Conservation (phyloP, 2,329 filamentous ascomycete genomes). For the Periglandula ipomoeae region DNA sequence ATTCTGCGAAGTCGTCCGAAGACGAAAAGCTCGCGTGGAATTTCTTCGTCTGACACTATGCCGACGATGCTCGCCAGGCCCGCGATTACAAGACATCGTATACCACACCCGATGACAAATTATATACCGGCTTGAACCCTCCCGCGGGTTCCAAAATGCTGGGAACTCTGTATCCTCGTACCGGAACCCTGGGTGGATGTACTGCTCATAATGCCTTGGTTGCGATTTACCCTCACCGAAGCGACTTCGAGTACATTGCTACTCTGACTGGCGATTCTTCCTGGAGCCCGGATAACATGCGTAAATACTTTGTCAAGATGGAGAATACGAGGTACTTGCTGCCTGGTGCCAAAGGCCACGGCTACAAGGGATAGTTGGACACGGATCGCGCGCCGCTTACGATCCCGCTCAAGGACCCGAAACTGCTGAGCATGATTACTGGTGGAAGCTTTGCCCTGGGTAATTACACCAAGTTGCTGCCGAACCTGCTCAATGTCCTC, state of each 20-base stretch:
- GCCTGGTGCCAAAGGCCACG: slow-evolving; percentile 35
- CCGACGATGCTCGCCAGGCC: slow-evolving; percentile 40
- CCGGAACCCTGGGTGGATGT: slow-evolving; percentile 39
- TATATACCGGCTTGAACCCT: slow-evolving; percentile 35
- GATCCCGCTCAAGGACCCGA: slow-evolving; percentile 40
- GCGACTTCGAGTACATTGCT: slow-evolving; percentile 50
- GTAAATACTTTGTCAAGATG: slow-evolving; percentile 46
- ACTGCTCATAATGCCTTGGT: slow-evolving; percentile 54
- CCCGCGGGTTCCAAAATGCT: slow-evolving; percentile 29
- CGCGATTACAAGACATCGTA: slow-evolving; percentile 52
- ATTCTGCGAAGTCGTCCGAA: slow-evolving; percentile 33
- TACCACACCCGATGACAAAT: slow-evolving; percentile 36
- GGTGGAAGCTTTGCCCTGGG: slow-evolving; percentile 19
- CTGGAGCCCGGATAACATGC: slow-evolving; percentile 51
- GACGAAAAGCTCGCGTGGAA: slow-evolving; percentile 50
- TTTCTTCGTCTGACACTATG: slow-evolving; percentile 55
- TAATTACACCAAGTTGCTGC: slow-evolving; percentile 18
- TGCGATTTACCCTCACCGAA: slow-evolving; percentile 46
- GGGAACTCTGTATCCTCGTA: slow-evolving; percentile 37
- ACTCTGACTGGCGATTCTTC: slow-evolving; percentile 49
- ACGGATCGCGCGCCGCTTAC: slow-evolving; percentile 40
- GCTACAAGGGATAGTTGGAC: slow-evolving; percentile 47
- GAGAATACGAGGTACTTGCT: slow-evolving; percentile 43
- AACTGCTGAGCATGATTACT: slow-evolving; percentile 31
- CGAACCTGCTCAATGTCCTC: slow-evolving; percentile 27